Evolutionary conservation across 352 stramenopile species (phyloP), one percentile per base, ranked within the genome.

Genomic region (Sclerospora graminicola): DNA sequence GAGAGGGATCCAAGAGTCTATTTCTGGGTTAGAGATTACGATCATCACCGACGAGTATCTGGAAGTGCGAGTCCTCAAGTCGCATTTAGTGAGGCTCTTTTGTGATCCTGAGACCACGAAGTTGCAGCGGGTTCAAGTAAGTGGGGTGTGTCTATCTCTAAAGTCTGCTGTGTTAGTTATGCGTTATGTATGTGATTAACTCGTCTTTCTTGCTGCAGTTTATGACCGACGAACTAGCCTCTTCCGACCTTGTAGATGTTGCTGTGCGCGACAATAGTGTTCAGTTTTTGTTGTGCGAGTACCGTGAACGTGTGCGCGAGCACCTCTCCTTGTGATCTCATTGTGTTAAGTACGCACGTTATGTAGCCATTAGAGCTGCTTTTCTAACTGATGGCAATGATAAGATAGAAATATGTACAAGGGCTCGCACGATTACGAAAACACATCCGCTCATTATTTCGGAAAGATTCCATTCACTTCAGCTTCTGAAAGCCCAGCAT

Each of bases 201-300:
- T 37, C n/a, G 19, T 5, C 1, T 9, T 48, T 16, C 19, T 37
- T 15, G 3, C 20, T 30, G 9, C 28, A 55, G 38, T 46, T 53
- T n/a, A 24, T 37, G 10, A 26, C 23, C 16, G 19, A 40, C 27
- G 18, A 45, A 27, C 45, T 81, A 3, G 38, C 46, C 16, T 51
- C 60, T 11, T 31, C 57, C 11, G 72, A 88, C 41, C 59, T 88
- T 27, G 63, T 66, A 9, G 58, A 72, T 15, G 55, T 75, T 20
- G 70, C 72, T 4, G 46, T 85, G n/a, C 60, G 66, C 8, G 64
- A 71, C 30, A 85, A 85, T 51, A 65, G 77, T 32, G 21, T 82
- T 8, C 63, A 69, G 48, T 66, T 71, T 38, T 52, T 88, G 11
- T 48, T 79, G 15, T 66, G 63, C 50, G 72, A 83, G 35, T 85